Evolutionary conservation across 805 yeast genomes (phyloP).

Genomic region (Zygosaccharomyces gambellarensis): DNA sequence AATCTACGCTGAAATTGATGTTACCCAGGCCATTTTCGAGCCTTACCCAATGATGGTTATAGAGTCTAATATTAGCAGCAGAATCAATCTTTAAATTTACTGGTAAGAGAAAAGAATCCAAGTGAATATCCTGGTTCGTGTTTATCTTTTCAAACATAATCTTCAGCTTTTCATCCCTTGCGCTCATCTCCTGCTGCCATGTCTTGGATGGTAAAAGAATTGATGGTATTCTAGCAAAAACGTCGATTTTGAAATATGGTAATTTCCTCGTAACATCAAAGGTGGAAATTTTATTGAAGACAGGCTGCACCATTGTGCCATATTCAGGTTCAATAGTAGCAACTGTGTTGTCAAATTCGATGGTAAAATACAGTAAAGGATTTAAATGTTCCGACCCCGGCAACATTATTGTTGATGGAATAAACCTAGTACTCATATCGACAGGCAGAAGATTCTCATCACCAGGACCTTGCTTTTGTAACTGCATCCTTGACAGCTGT

Average conservation of each 20-base stretch:
- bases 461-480: slow-evolving; percentile 31
- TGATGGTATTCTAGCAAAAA: slow-evolving; percentile 74
- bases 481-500: slow-evolving; percentile 25
- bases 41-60: slow-evolving; percentile 59
- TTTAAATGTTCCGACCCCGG: slow-evolving; percentile 53
- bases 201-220: slow-evolving; percentile 46
- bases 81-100: slow-evolving; percentile 48
- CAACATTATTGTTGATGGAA: slow-evolving; percentile 52
- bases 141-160: slow-evolving; percentile 36
- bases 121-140: slow-evolving; percentile 59
- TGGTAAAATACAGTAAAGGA: slow-evolving; percentile 74
- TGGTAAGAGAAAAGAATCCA: slow-evolving; percentile 66
- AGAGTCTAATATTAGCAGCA: slow-evolving; percentile 50
- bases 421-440: slow-evolving; percentile 30
- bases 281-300: slow-evolving; percentile 83
- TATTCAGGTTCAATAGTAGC: slow-evolving; percentile 81
- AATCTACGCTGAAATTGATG: slow-evolving; percentile 61
- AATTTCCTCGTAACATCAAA: slow-evolving; percentile 74
- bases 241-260: slow-evolving; percentile 65
- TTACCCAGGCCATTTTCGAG: slow-evolving; percentile 43
- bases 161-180: slow-evolving; percentile 26
- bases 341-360: slow-evolving; percentile 93
- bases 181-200: slow-evolving; percentile 30
- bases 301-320: slow-evolving; percentile 72
- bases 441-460: slow-evolving; percentile 35